These are phyloP conservation scores for Astragalus membranaceus DNA, from an alignment of 306 rosid genomes.

Conservation along the genomic window DNA sequence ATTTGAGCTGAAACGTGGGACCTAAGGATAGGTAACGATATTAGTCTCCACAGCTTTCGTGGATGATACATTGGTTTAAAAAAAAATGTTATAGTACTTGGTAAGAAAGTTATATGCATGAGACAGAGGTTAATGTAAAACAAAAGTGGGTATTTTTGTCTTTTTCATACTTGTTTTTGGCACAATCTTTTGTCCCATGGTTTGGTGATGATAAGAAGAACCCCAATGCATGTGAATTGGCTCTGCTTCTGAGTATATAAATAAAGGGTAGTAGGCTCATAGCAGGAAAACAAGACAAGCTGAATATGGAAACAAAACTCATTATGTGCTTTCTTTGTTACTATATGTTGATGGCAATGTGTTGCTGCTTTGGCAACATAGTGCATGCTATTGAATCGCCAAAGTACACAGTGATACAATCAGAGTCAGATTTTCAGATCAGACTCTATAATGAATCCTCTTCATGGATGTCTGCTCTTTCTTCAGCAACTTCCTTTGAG, in stretches of 20 bases:
- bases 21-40: too few relatives aligned
- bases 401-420: slow-evolving; percentile 33
- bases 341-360: slow-evolving; percentile 6
- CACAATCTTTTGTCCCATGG: too few relatives aligned
- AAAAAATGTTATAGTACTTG: too few relatives aligned
- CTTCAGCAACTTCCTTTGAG: slow-evolving; percentile 42
- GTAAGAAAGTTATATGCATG: too few relatives aligned
- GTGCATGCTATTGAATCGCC: slow-evolving; percentile 52
- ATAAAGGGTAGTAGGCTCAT: not conserved
- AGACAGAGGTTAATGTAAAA: too few relatives aligned
- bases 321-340: not conserved
- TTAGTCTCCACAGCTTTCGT: too few relatives aligned
- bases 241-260: not conserved
- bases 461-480: slow-evolving; percentile 62
- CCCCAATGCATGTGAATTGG: not conserved
- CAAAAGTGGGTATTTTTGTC: too few relatives aligned
- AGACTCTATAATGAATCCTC: slow-evolving; percentile 57
- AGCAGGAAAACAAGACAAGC: not conserved
- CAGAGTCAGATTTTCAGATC: slow-evolving; percentile 63
- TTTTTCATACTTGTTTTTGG: too few relatives aligned
- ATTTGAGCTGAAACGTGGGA: too few relatives aligned
- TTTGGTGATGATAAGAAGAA: too few relatives aligned
- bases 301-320: slow-evolving; percentile 27
- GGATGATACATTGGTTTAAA: too few relatives aligned
- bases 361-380: slow-evolving; percentile 6